Percentiles rank a stretch among this genome's conserved stretches.
phyloP scores from a whole-genome alignment of 2,329 filamentous ascomycete species.

The Chrysosphaeria jannelii region DNA sequence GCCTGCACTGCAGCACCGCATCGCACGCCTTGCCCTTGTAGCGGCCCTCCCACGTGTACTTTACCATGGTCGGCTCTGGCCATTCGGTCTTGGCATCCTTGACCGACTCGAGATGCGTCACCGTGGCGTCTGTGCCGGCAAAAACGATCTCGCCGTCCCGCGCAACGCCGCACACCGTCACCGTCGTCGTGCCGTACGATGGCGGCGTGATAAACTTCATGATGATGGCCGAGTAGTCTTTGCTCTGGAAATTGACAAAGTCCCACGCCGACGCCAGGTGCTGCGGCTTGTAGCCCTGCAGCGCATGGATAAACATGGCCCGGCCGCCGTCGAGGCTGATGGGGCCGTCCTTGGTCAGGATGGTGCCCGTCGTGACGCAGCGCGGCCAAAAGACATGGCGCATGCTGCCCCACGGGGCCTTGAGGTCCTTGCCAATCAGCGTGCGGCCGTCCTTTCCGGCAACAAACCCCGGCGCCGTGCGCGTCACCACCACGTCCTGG shows the following conservation, averaged over 20 bases:
- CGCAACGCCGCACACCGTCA: slow-evolving; percentile 56
- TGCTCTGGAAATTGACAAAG: slow-evolving; percentile 73
- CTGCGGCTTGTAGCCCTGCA: slow-evolving; percentile 98
- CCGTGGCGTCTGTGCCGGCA: slow-evolving; percentile 33
- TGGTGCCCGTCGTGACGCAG: slow-evolving; percentile 50
- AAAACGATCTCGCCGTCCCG: slow-evolving; percentile 56
- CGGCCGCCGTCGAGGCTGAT: slow-evolving; percentile 62
- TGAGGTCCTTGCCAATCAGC: slow-evolving; percentile 59
- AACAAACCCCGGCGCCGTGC: slow-evolving; percentile 50
- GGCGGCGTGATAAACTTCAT: slow-evolving; percentile 93
- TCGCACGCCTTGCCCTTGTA: slow-evolving; percentile 40
- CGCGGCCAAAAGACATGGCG: slow-evolving; percentile 86
- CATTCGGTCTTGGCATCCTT: slow-evolving; percentile 56
- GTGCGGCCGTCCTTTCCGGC: slow-evolving; percentile 60
- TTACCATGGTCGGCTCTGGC: slow-evolving; percentile 54
- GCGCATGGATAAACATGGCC: slow-evolving; percentile 52
- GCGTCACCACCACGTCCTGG: slow-evolving; percentile 59
- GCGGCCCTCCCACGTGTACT: slow-evolving; percentile 51
- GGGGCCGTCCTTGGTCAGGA: slow-evolving; percentile 54
- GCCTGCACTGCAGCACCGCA: slow-evolving; percentile 34
- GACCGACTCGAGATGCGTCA: slow-evolving; percentile 36
- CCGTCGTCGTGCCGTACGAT: slow-evolving; percentile 64
- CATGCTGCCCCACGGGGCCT: slow-evolving; percentile 76
- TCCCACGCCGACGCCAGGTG: slow-evolving; percentile 84
- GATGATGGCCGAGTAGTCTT: slow-evolving; percentile 59